Conservation (phyloP, 192 early-diverging fungal genomes). For the Chytriomyces hyalinus region DNA sequence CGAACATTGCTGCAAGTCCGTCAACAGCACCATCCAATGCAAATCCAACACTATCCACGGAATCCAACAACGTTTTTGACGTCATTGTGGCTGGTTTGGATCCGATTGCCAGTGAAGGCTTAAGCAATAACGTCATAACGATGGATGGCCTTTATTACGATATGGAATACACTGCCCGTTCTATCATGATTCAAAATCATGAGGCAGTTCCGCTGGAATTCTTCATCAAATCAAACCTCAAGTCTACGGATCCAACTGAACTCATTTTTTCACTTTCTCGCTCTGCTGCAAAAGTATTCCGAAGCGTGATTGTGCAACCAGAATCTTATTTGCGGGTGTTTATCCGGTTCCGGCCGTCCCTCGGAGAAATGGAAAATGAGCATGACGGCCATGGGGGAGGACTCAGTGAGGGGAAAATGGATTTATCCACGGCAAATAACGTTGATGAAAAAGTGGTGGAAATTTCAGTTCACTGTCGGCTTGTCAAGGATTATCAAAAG, state of each 20-base stretch:
- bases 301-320: constrained; percentile 69
- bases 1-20: neutral
- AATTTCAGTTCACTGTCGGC: constrained; percentile 78
- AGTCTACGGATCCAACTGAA: constrained; percentile 67
- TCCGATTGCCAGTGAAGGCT: constrained; percentile 26
- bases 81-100: constrained; percentile 68
- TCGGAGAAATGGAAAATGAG: neutral
- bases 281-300: constrained; percentile 73
- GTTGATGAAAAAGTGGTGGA: constrained; percentile 72
- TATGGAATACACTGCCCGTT: constrained; percentile 71
- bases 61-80: constrained; percentile 70
- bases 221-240: constrained; percentile 70
- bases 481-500: constrained; percentile 83
- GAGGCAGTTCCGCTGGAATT: constrained; percentile 79
- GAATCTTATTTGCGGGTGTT: constrained; percentile 71
- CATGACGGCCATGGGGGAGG: constrained; percentile 35
- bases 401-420: constrained; percentile 23
- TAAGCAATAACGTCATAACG: constrained; percentile 57
- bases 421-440: constrained; percentile 56
- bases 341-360: constrained; percentile 63
- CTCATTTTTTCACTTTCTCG: constrained; percentile 78
- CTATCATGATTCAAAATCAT: constrained; percentile 75
- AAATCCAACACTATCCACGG: neutral
- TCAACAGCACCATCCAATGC: neutral
- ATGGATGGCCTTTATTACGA: constrained; percentile 78